A percentile compares a stretch with the other conserved stretches of the same genome.
Evolutionary conservation across 208 protist genomes (phyloP).

Genomic region (Leptomonas seymouri): DNA sequence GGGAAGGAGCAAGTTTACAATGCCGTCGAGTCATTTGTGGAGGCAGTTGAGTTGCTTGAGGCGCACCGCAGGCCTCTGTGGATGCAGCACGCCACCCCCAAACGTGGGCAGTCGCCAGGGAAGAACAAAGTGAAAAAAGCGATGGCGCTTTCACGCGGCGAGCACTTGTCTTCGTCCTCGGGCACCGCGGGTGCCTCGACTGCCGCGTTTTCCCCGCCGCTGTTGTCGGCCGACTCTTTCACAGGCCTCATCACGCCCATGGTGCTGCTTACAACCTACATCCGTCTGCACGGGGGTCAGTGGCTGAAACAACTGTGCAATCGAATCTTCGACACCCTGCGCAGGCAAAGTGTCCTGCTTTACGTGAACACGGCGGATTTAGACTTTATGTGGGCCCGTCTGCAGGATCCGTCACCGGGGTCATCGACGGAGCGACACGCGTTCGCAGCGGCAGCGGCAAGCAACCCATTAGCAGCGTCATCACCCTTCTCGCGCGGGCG

Average conservation of each 20-base stretch:
- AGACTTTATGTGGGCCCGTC: conserved; percentile 32
- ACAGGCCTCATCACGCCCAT: conserved; percentile 68
- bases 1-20: conserved; percentile 13
- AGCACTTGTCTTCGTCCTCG: too few species aligned
- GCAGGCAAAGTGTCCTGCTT: conserved; percentile 77
- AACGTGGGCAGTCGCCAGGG: background rate
- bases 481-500: too few species aligned
- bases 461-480: background rate
- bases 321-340: conserved; percentile 80
- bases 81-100: background rate
- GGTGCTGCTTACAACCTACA: conserved; percentile 78
- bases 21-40: conserved; percentile 20
- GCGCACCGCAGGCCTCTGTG: conserved; percentile 25
- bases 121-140: conserved; percentile 1
- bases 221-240: conserved; percentile 22
- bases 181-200: background rate
- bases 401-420: background rate
- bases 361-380: conserved; percentile 87
- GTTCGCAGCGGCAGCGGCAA: background rate
- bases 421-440: background rate
- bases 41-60: conserved; percentile 30
- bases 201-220: background rate
- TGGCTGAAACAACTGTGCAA: conserved; percentile 81
- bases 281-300: conserved; percentile 78
- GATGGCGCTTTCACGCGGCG: background rate